Percentiles rank a stretch among this genome's conserved stretches.
Evolutionary conservation across 1,284 basidiomycete genomes (phyloP).

Genomic region (Leccinum griseonigrum): DNA sequence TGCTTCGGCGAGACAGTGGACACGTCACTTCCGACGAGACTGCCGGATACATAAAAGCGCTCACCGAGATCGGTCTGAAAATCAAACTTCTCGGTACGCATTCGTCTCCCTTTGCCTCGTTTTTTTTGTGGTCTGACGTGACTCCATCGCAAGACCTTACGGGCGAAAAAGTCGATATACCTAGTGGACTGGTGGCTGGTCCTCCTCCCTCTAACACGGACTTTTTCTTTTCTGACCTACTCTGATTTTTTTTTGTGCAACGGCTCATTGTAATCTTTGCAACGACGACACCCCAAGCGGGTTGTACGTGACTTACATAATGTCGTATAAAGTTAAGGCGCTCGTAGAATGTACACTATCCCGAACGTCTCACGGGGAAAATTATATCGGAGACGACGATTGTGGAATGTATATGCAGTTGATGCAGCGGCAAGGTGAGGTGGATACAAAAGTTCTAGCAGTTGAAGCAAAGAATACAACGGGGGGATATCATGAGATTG

Average conservation of each 20-base stretch:
- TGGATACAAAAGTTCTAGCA: slow-evolving; percentile 31
- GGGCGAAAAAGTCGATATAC: slow-evolving; percentile 91
- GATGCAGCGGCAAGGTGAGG: slow-evolving; percentile 35
- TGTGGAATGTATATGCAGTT: slow-evolving; percentile 37
- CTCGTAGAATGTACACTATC: slow-evolving; percentile 20
- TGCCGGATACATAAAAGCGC: slow-evolving; percentile 76
- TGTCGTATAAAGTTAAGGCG: slow-evolving; percentile 24
- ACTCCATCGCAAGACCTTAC: slow-evolving; percentile 66
- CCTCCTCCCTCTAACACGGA: slow-evolving; percentile 78
- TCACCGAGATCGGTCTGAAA: slow-evolving; percentile 94
- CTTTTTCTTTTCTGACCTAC: slow-evolving; percentile 82
- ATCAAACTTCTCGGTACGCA: slow-evolving; percentile 83
- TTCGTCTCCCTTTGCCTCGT: neutral
- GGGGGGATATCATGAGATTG: slow-evolving; percentile 22
- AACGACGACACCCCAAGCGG: neutral
- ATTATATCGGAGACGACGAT: slow-evolving; percentile 17
- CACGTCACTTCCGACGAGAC: slow-evolving; percentile 85
- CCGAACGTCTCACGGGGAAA: slow-evolving; percentile 13
- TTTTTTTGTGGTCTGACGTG: neutral
- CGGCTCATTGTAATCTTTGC: slow-evolving; percentile 9
- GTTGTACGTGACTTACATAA: neutral
- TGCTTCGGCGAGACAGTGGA: slow-evolving; percentile 76
- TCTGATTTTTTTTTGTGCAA: slow-evolving; percentile 16
- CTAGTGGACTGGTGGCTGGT: slow-evolving; percentile 67
- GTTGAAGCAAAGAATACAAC: slow-evolving; percentile 41